Base-by-base conservation (phyloP, 768 basidiomycete genomes). In the Serpula lacrymans region DNA sequence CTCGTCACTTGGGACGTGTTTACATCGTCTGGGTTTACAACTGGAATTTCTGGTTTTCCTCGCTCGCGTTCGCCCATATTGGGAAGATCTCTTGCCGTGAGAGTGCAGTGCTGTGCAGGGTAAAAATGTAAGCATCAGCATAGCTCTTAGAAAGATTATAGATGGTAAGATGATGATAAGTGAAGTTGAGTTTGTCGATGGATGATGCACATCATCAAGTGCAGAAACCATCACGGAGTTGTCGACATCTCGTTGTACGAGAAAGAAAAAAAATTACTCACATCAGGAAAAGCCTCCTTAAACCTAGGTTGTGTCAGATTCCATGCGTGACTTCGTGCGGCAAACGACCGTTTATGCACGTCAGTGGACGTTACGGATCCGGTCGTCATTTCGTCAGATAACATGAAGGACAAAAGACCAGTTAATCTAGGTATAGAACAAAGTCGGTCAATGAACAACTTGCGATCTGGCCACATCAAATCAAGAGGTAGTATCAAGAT, bases 361-460 rank as follows among this genome's bases (percentile, higher is more conserved):
- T 87, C 84, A 11, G 82, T 77, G 1, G 88, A 84, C 6, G 78
- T 88, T 22, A 94, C 80, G 1, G 88, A 90, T 8, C 95, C 95
- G 0, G 95, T 96, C 0, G 96, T 98, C 77, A 97, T 92, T 64
- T 96, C 93, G 51, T 96, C 90, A 1, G 88, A 83, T 35, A 94
- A 72, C 93, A 95, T 95, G 68, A 96, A 96, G 4, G 88, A 91
- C 34, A 95, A 67, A 14, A 98, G 72, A 14, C 96, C 96, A 5
- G 93, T 97, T 51, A 95, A 74, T 64, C 92, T 95, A 52, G n/a
- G 33, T 22, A 44, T 34, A 49, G 41, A 33, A 13, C 21, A 26
- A 5, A 14, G 7, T 39, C 18, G 34, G 22, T 46, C 34, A 23
- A 40, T 17, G 2, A 16, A 29, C n/a, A n/a, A n/a, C n/a, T n/a